These are phyloP conservation scores for Physaria fendleri DNA, from an alignment of 345 rosid species.

Conservation along the genomic window DNA sequence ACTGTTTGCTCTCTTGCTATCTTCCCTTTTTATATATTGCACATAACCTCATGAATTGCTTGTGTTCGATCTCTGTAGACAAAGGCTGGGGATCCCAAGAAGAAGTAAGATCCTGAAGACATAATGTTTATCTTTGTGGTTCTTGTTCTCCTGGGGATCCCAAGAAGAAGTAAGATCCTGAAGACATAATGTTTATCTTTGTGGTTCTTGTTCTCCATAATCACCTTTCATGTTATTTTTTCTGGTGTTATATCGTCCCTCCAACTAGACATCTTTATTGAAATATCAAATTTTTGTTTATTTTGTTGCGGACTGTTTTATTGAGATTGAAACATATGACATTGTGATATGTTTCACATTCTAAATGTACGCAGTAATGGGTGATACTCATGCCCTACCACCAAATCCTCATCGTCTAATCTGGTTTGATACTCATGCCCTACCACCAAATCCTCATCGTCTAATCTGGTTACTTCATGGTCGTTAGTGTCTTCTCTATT, in stretches of 20 bases:
- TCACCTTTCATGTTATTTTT: too few relatives aligned
- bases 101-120: conserved; percentile 46
- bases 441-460: too few relatives aligned
- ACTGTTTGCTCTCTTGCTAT: not conserved
- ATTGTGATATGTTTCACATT: too few relatives aligned
- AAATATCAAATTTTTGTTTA: not conserved
- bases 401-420: too few relatives aligned
- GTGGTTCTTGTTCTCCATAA: conserved; percentile 21
- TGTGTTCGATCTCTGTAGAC: conserved; percentile 41
- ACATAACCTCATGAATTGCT: not conserved
- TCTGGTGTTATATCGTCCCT: conserved; percentile 15
- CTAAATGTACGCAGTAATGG: too few relatives aligned
- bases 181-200: conserved; percentile 5
- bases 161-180: conserved; percentile 62
- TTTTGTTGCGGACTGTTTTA: not conserved
- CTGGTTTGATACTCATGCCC: too few relatives aligned
- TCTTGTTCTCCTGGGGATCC: conserved; percentile 80
- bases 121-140: not conserved
- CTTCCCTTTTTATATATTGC: not conserved
- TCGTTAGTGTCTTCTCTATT: too few relatives aligned
- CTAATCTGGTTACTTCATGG: too few relatives aligned
- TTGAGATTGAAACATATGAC: too few relatives aligned
- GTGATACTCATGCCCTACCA: too few relatives aligned
- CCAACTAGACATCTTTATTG: conserved; percentile 12
- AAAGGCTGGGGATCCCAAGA: conserved; percentile 92